Evolutionary conservation across 345 rosid species (phyloP).

Genomic region (Sonneratia caseolaris): DNA sequence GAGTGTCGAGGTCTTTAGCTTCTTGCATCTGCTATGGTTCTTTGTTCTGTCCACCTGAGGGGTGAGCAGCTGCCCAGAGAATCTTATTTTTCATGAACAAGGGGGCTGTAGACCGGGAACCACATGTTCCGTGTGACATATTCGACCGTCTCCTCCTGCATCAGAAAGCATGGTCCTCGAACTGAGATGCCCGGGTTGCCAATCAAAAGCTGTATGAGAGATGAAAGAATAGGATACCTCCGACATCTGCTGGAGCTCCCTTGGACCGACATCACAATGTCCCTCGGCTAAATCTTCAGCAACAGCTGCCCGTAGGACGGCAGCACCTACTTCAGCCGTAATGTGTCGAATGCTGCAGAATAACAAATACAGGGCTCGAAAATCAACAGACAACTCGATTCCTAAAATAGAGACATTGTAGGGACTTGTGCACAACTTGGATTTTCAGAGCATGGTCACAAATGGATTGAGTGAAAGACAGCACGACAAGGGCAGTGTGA

Average conservation of each 20-base stretch:
- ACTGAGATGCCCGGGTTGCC: background rate
- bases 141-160: slow-evolving; percentile 80
- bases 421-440: background rate
- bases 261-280: slow-evolving; percentile 55
- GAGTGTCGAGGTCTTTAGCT: background rate
- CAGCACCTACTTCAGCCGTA: slow-evolving; percentile 89
- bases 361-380: slow-evolving; percentile 2
- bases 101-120: slow-evolving; percentile 88
- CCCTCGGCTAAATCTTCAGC: slow-evolving; percentile 84
- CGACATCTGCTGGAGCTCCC: slow-evolving; percentile 72
- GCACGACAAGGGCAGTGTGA: background rate
- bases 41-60: background rate
- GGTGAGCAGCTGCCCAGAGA: background rate
- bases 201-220: background rate
- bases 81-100: slow-evolving; percentile 79
- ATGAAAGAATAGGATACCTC: slow-evolving; percentile 31
- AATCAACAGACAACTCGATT: background rate
- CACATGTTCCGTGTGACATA: slow-evolving; percentile 67
- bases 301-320: slow-evolving; percentile 82
- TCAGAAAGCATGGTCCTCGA: background rate
- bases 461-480: no score
- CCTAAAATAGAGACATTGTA: background rate
- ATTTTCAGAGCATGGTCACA: no score
- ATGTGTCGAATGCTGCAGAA: slow-evolving; percentile 80
- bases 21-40: background rate